Percentiles rank a stretch among this genome's conserved stretches.
Evolutionary conservation across 2,329 filamentous ascomycete species (phyloP).

Genomic region (Xylariomycetidae sp.): DNA sequence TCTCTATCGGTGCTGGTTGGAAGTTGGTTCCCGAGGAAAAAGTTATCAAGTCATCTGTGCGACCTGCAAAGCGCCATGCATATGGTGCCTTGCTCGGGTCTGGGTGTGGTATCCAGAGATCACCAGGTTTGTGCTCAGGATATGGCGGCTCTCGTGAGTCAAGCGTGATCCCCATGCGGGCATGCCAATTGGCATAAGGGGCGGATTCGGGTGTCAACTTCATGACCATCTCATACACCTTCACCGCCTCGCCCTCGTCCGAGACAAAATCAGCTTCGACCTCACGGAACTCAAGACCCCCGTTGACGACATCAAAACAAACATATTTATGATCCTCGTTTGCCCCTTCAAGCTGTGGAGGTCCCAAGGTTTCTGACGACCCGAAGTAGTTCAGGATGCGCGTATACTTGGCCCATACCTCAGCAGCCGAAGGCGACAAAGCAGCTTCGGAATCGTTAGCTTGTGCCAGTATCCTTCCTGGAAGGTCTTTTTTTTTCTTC

Average conservation of each 20-base stretch:
- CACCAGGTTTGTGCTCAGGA: conserved; percentile 11
- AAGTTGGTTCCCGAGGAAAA: conserved; percentile 16
- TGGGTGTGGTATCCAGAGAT: conserved; percentile 19
- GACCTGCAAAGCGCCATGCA: conserved; percentile 16
- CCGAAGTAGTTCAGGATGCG: conserved; percentile 13
- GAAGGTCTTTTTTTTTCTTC: too few species aligned
- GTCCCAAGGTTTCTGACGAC: conserved; percentile 9
- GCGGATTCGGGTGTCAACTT: conserved; percentile 6
- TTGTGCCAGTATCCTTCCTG: too few species aligned
- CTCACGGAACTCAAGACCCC: conserved; percentile 12
- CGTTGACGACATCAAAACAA: conserved; percentile 13
- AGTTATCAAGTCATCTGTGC: conserved; percentile 21
- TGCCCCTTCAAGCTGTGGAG: conserved; percentile 10
- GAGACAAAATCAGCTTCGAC: conserved; percentile 8
- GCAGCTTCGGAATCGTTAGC: conserved; percentile 9
- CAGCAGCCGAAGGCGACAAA: conserved; percentile 8
- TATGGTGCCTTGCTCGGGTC: conserved; percentile 14
- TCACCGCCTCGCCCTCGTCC: conserved; percentile 6
- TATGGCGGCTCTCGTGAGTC: conserved; percentile 7
- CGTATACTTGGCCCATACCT: conserved; percentile 13
- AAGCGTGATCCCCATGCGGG: conserved; percentile 7
- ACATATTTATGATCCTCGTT: conserved; percentile 14
- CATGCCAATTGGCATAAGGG: conserved; percentile 11
- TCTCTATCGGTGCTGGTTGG: conserved; percentile 13
- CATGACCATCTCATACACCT: conserved; percentile 15